Conservation (phyloP, 139 green algal genomes). For the Nannochloris sp. region DNA sequence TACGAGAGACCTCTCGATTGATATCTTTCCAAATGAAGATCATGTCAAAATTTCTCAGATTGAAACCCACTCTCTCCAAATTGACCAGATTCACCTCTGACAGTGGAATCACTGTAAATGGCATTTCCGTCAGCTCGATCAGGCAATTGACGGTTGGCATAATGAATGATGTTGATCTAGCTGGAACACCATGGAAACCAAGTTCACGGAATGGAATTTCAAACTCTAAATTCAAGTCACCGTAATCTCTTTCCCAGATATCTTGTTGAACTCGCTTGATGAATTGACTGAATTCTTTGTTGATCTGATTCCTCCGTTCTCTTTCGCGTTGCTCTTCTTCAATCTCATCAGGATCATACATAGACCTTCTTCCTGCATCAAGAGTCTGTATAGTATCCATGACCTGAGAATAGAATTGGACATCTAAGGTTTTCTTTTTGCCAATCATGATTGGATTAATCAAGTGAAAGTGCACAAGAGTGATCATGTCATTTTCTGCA, state of each 20-base stretch:
- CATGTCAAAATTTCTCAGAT: slow-evolving; percentile 98
- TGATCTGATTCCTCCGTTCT: slow-evolving; percentile 87
- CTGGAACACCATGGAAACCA: slow-evolving; percentile 85
- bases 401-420: slow-evolving; percentile 97
- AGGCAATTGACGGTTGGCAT: slow-evolving; percentile 96
- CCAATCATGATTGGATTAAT: slow-evolving; percentile 95
- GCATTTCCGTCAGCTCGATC: slow-evolving; percentile 92
- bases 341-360: slow-evolving; percentile 98
- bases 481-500: slow-evolving; percentile 90
- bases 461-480: slow-evolving; percentile 97
- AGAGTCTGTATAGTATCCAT: slow-evolving; percentile 91
- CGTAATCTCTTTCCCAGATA: slow-evolving; percentile 65
- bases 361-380: slow-evolving; percentile 61
- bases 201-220: slow-evolving; percentile 96
- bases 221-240: slow-evolving; percentile 88
- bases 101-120: slow-evolving; percentile 82
- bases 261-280: slow-evolving; percentile 68
- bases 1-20: slow-evolving; percentile 57
- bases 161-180: slow-evolving; percentile 63
- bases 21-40: slow-evolving; percentile 95
- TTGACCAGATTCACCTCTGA: slow-evolving; percentile 91
- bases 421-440: slow-evolving; percentile 98
- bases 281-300: slow-evolving; percentile 73
- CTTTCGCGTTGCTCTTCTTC: slow-evolving; percentile 97
- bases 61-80: slow-evolving; percentile 96